These are phyloP conservation scores for Fusarium ramigenum DNA, from an alignment of 2,329 filamentous ascomycete species.

Conservation along the genomic window DNA sequence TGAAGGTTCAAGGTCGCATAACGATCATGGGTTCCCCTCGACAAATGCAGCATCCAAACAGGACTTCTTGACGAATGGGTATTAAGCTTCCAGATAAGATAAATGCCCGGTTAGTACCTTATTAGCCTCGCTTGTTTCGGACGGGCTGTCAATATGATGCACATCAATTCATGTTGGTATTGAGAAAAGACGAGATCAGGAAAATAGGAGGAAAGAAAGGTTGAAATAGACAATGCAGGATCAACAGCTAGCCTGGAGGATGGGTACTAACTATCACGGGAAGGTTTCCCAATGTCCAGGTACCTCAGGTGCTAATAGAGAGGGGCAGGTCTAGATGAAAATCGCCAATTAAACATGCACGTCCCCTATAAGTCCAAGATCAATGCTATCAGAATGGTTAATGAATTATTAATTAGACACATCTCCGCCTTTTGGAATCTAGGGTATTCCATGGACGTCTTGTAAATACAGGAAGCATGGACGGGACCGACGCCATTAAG, in stretches of 20 bases:
- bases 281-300: neutral
- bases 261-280: neutral
- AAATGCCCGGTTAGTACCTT: neutral
- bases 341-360: conserved; percentile 18
- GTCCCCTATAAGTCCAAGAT: neutral
- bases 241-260: neutral
- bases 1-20: conserved; percentile 22
- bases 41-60: conserved; percentile 13
- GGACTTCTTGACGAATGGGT: neutral
- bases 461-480: neutral
- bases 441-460: neutral
- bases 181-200: neutral
- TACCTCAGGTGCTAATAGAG: neutral
- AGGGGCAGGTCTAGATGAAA: conserved; percentile 4
- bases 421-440: neutral
- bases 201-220: neutral
- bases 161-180: neutral
- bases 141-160: neutral
- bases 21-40: neutral
- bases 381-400: conserved; percentile 8
- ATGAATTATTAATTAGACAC: neutral
- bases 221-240: neutral
- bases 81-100: neutral
- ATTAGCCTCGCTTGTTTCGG: neutral
- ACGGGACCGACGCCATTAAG: neutral